Conservation (phyloP, 176 grass and related monocot genomes). For the Oryza glaberrima region DNA sequence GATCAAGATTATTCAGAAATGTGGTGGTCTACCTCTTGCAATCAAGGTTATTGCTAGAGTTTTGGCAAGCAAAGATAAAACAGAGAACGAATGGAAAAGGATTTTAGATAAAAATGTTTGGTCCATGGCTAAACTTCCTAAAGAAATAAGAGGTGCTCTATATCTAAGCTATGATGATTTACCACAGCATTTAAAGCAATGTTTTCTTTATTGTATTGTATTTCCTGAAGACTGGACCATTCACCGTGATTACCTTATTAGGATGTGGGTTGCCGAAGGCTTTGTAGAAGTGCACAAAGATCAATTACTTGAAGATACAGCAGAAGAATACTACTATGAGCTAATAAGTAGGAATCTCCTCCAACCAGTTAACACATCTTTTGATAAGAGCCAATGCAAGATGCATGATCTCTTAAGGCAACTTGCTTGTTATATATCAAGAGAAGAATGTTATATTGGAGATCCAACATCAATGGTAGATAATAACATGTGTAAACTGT, state of each 20-base stretch:
- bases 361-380: neutral
- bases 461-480: neutral
- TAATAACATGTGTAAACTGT: neutral
- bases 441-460: neutral
- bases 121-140: conserved; percentile 1
- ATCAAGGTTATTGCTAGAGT: conserved; percentile 34
- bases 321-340: neutral
- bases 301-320: conserved; percentile 19
- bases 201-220: conserved; percentile 36
- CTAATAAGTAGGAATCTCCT: conserved; percentile 38
- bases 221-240: conserved; percentile 27
- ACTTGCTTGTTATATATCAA: conserved; percentile 27
- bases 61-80: conserved; percentile 13
- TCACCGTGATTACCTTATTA: neutral
- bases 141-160: conserved; percentile 11
- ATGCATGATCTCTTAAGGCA: conserved; percentile 38
- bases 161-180: conserved; percentile 34
- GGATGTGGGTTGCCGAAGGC: conserved; percentile 34
- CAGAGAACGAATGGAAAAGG: conserved; percentile 28
- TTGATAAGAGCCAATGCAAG: neutral
- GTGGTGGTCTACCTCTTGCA: conserved; percentile 48
- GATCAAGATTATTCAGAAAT: neutral
- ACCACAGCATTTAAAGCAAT: conserved; percentile 28
- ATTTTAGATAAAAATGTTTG: conserved; percentile 34
- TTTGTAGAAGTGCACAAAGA: conserved; percentile 23